These are phyloP conservation scores for Corylus americana DNA, from an alignment of 306 rosid species.

Conservation along the genomic window DNA sequence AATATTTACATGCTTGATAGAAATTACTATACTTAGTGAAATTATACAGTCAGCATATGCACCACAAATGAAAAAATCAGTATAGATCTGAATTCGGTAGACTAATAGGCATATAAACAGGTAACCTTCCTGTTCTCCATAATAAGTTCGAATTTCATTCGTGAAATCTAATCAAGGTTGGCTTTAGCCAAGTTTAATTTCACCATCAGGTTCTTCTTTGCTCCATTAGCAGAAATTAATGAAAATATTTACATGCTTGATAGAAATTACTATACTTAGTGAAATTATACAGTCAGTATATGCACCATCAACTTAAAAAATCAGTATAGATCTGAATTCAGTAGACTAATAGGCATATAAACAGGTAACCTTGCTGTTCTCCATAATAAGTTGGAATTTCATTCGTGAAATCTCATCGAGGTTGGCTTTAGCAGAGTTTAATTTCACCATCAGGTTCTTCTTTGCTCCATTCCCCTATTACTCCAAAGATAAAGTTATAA, in stretches of 20 bases:
- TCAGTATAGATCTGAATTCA: not conserved
- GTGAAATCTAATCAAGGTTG: slow-evolving; percentile 55
- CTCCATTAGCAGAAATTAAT: slow-evolving; percentile 13
- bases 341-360: slow-evolving; percentile 20
- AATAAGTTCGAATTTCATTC: slow-evolving; percentile 51
- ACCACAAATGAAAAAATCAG: slow-evolving; percentile 1
- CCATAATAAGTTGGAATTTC: slow-evolving; percentile 54
- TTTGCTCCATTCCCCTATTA: slow-evolving; percentile 57
- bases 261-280: not conserved
- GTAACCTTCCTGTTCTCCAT: slow-evolving; percentile 64
- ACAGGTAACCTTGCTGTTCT: slow-evolving; percentile 60
- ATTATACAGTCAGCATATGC: slow-evolving; percentile 1
- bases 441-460: slow-evolving; percentile 43
- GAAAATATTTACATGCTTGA: not conserved
- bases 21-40: not conserved
- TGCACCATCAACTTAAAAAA: slow-evolving; percentile 3
- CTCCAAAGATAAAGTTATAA: slow-evolving; percentile 29
- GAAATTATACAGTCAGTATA: slow-evolving; percentile 9
- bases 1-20: slow-evolving; percentile 2
- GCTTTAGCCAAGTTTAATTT: slow-evolving; percentile 71
- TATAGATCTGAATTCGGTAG: slow-evolving; percentile 5
- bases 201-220: slow-evolving; percentile 44
- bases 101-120: slow-evolving; percentile 20
- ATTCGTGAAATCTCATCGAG: slow-evolving; percentile 53
- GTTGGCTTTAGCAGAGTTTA: slow-evolving; percentile 71